Evolutionary conservation across 768 basidiomycete genomes (phyloP).

Genomic region (Boletus sp.): DNA sequence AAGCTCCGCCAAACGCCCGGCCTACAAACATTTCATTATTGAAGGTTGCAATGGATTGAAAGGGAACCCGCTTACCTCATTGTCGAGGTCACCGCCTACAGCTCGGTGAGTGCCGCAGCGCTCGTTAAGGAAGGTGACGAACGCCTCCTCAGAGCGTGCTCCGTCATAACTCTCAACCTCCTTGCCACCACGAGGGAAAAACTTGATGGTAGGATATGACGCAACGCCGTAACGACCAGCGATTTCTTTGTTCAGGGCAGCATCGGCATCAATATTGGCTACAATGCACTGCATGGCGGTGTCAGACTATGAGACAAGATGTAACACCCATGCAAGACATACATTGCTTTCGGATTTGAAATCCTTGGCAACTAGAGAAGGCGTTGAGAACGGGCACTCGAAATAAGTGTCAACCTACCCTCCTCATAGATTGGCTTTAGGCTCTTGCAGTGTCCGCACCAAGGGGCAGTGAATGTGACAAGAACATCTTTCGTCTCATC

Average conservation of each 20-base stretch:
- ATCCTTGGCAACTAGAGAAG: slow-evolving; percentile 59
- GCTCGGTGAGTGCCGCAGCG: slow-evolving; percentile 84
- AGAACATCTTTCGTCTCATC: slow-evolving; percentile 77
- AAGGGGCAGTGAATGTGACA: slow-evolving; percentile 79
- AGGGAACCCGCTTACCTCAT: slow-evolving; percentile 43
- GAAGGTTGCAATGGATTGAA: background rate
- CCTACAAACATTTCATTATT: slow-evolving; percentile 42
- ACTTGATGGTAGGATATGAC: slow-evolving; percentile 93
- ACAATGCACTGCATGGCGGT: slow-evolving; percentile 64
- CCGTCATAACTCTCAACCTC: slow-evolving; percentile 65
- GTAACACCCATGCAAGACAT: slow-evolving; percentile 17
- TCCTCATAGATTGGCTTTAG: slow-evolving; percentile 86
- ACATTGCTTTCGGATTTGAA: slow-evolving; percentile 80
- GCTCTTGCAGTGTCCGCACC: slow-evolving; percentile 95
- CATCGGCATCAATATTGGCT: slow-evolving; percentile 90
- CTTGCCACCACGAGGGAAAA: slow-evolving; percentile 77
- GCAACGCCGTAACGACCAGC: slow-evolving; percentile 67
- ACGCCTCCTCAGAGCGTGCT: slow-evolving; percentile 67
- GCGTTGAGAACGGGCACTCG: background rate
- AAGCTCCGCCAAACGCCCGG: slow-evolving; percentile 75
- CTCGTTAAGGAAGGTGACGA: slow-evolving; percentile 78
- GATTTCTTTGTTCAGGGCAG: slow-evolving; percentile 69
- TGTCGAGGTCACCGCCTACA: slow-evolving; percentile 75
- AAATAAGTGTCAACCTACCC: slow-evolving; percentile 36
- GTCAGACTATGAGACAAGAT: slow-evolving; percentile 5